A percentile compares a stretch with the other conserved stretches of the same genome.
Conservation (phyloP, 768 basidiomycete genomes). For the Podaxis mareebaensis region DNA sequence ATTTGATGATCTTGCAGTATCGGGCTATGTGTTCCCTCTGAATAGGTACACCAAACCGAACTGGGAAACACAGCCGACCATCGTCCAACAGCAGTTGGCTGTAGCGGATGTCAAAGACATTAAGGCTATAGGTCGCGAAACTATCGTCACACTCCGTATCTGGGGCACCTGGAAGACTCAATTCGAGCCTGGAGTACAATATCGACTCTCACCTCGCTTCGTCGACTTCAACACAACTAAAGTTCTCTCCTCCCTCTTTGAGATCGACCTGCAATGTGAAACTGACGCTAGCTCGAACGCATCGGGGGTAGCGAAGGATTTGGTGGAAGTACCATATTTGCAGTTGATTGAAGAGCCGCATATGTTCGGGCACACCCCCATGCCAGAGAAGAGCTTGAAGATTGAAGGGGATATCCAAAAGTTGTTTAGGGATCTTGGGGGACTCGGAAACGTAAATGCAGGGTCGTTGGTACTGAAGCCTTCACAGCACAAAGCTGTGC, state of each 20-base stretch:
- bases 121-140: conserved; percentile 29
- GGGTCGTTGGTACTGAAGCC: conserved; percentile 42
- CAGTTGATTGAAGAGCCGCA: conserved; percentile 45
- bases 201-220: conserved; percentile 49
- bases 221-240: conserved; percentile 56
- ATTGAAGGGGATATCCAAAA: conserved; percentile 39
- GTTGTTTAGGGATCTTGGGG: conserved; percentile 38
- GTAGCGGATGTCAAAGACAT: conserved; percentile 45
- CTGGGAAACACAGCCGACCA: conserved; percentile 39
- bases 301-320: conserved; percentile 10
- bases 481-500: conserved; percentile 47
- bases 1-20: conserved; percentile 51
- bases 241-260: conserved; percentile 44
- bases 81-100: conserved; percentile 38
- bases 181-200: conserved; percentile 35
- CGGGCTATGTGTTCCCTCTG: conserved; percentile 45
- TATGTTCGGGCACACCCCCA: conserved; percentile 34
- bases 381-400: conserved; percentile 32
- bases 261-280: conserved; percentile 42
- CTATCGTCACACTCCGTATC: conserved; percentile 37
- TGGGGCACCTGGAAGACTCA: conserved; percentile 34
- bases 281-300: conserved; percentile 19
- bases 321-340: conserved; percentile 38
- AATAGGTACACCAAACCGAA: conserved; percentile 35
- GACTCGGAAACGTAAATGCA: conserved; percentile 35